A percentile compares a stretch with the other conserved stretches of the same genome.
Evolutionary conservation across 2,329 filamentous ascomycete genomes (phyloP).

Genomic region (Microcera coccophila): DNA sequence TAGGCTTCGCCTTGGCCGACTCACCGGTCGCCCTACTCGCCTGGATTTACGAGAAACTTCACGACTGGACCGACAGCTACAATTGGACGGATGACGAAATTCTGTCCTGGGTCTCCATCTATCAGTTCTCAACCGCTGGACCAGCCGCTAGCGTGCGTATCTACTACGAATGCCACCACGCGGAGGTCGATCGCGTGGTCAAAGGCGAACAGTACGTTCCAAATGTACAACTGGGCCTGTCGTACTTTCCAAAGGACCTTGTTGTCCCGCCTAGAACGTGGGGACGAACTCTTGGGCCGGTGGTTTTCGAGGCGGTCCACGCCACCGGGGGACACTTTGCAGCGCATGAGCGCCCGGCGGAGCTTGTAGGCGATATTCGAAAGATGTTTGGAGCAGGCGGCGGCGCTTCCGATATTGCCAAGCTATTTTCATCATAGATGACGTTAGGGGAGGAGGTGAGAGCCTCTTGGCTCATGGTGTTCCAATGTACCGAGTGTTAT

Average conservation of each 20-base stretch:
- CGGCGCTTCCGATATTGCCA: constrained; percentile 36
- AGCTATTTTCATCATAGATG: neutral
- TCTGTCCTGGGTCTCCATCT: constrained; percentile 69
- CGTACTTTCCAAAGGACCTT: constrained; percentile 57
- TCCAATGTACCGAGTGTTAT: too few relatives aligned
- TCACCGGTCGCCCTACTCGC: constrained; percentile 66
- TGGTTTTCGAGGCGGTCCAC: constrained; percentile 54
- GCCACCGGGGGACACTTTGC: constrained; percentile 58
- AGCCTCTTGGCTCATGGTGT: too few relatives aligned
- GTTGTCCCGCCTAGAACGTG: constrained; percentile 51
- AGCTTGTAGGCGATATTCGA: constrained; percentile 50
- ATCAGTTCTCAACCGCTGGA: constrained; percentile 66
- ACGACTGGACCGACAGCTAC: constrained; percentile 71
- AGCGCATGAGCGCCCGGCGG: constrained; percentile 53
- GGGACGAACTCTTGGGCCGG: constrained; percentile 54
- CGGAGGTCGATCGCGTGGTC: constrained; percentile 16
- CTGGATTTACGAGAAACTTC: constrained; percentile 79
- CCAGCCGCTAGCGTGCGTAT: constrained; percentile 64
- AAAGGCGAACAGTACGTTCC: constrained; percentile 28
- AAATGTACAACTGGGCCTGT: constrained; percentile 43
- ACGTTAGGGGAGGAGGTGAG: too few relatives aligned
- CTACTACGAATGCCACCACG: constrained; percentile 64
- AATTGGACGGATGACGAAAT: constrained; percentile 74
- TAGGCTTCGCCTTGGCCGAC: constrained; percentile 66
- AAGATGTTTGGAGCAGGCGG: constrained; percentile 55